Conservation (phyloP, 768 basidiomycete genomes). For the Gloeopeniophorella convolvens region DNA sequence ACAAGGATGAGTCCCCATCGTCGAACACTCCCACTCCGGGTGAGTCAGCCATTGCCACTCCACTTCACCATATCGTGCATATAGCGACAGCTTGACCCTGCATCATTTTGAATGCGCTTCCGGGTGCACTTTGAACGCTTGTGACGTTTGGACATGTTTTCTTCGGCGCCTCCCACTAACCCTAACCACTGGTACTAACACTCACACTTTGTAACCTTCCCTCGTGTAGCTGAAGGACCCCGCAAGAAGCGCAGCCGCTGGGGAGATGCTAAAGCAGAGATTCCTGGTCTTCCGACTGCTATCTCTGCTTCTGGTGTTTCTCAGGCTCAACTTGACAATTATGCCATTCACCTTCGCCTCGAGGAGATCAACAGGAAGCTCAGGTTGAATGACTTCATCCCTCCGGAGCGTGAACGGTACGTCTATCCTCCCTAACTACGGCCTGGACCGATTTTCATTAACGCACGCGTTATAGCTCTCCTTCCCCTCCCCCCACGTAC, state of each 20-base stretch:
- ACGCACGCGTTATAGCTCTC: slow-evolving; percentile 53
- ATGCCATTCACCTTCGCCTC: slow-evolving; percentile 90
- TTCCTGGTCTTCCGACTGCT: slow-evolving; percentile 90
- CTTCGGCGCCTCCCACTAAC: slow-evolving; percentile 30
- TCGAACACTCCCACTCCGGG: slow-evolving; percentile 51
- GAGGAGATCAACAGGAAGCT: slow-evolving; percentile 98
- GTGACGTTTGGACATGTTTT: slow-evolving; percentile 11
- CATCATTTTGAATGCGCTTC: slow-evolving; percentile 2
- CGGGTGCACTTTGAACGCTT: slow-evolving; percentile 3
- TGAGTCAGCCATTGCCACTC: slow-evolving; percentile 44
- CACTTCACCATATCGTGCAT: slow-evolving; percentile 24
- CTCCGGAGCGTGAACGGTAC: slow-evolving; percentile 92
- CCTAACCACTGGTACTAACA: slow-evolving; percentile 51
- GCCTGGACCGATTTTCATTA: no score
- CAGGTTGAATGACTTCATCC: slow-evolving; percentile 88
- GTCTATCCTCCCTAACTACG: no score
- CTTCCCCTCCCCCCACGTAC: slow-evolving; percentile 96
- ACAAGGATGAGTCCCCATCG: slow-evolving; percentile 60
- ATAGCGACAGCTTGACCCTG: slow-evolving; percentile 15
- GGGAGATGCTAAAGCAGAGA: slow-evolving; percentile 90
- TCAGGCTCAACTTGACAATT: slow-evolving; percentile 93
- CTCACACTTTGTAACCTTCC: slow-evolving; percentile 36
- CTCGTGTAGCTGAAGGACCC: slow-evolving; percentile 66
- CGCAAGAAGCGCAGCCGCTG: slow-evolving; percentile 96
- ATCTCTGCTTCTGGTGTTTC: slow-evolving; percentile 92